Evolutionary conservation across 169 alveolate species (phyloP).

Genomic region (Plasmodium gaboni): DNA sequence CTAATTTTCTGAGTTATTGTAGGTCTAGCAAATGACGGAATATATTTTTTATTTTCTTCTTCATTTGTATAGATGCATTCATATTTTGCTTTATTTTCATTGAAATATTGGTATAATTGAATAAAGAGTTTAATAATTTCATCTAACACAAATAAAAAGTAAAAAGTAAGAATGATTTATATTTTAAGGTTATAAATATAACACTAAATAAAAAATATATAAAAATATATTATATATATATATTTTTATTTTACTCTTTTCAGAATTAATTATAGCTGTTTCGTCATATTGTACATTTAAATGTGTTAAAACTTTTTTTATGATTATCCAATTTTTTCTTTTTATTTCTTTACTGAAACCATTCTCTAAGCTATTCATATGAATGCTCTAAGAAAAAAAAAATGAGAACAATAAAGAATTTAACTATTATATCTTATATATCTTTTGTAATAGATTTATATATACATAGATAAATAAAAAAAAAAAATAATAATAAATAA

Average conservation of each 20-base stretch:
- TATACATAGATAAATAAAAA: slow-evolving; percentile 14
- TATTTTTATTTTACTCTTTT: slow-evolving; percentile 33
- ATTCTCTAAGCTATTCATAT: slow-evolving; percentile 70
- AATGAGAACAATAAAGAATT: not conserved
- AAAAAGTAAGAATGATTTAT: too few species aligned
- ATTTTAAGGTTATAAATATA: too few species aligned
- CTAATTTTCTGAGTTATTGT: slow-evolving; percentile 76
- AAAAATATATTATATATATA: not conserved
- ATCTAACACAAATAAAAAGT: slow-evolving; percentile 1
- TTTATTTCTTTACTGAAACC: slow-evolving; percentile 76
- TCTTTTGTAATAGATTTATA: not conserved
- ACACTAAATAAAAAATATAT: not conserved
- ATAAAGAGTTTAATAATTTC: slow-evolving; percentile 38
- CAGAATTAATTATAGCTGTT: slow-evolving; percentile 61
- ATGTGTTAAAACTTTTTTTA: slow-evolving; percentile 45
- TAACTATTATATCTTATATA: not conserved
- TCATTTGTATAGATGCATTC: slow-evolving; percentile 21
- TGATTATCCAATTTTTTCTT: slow-evolving; percentile 71
- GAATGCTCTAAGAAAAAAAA: slow-evolving; percentile 29
- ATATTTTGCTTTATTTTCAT: slow-evolving; percentile 29
- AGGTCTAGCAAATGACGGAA: slow-evolving; percentile 73
- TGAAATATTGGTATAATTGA: slow-evolving; percentile 62
- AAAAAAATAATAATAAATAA: not conserved
- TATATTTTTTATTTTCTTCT: slow-evolving; percentile 15
- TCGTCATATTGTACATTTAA: slow-evolving; percentile 57